Evolutionary conservation across 345 rosid species (phyloP).

Genomic region (Sonneratia alba): DNA sequence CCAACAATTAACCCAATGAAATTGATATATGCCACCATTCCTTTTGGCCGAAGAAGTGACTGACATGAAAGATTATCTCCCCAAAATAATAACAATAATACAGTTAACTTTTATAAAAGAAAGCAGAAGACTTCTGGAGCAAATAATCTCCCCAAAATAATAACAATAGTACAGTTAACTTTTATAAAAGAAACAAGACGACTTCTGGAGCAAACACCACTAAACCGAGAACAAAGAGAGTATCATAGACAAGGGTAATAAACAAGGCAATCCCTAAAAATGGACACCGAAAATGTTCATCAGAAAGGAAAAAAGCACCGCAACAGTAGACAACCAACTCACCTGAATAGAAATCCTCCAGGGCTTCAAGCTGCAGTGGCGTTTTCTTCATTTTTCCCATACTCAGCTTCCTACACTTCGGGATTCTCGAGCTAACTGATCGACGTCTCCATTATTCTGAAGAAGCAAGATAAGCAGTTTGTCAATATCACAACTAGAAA

Average conservation of each 20-base stretch:
- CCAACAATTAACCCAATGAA: not conserved
- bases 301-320: not conserved
- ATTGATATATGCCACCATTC: not conserved
- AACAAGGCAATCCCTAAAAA: not conserved
- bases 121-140: not conserved
- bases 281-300: not conserved
- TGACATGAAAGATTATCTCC: not conserved
- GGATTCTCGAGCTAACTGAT: conserved; percentile 4
- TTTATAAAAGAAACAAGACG: too few relatives aligned
- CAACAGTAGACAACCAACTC: not conserved
- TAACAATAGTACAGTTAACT: not conserved
- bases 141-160: not conserved
- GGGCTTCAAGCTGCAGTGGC: conserved; percentile 56
- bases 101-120: not conserved
- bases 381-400: conserved; percentile 64
- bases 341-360: conserved; percentile 62
- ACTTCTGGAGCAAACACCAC: not conserved
- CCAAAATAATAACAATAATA: not conserved
- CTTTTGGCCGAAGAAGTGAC: not conserved
- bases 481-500: not conserved
- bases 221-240: not conserved
- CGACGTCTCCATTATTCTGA: conserved; percentile 10
- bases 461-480: not conserved
- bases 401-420: not conserved
- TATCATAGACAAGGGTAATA: not conserved